Evolutionary conservation across 1,139 yeast species (phyloP), one percentile per base, ranked within the genome.

Genomic region (Zygosaccharomyces sapae): DNA sequence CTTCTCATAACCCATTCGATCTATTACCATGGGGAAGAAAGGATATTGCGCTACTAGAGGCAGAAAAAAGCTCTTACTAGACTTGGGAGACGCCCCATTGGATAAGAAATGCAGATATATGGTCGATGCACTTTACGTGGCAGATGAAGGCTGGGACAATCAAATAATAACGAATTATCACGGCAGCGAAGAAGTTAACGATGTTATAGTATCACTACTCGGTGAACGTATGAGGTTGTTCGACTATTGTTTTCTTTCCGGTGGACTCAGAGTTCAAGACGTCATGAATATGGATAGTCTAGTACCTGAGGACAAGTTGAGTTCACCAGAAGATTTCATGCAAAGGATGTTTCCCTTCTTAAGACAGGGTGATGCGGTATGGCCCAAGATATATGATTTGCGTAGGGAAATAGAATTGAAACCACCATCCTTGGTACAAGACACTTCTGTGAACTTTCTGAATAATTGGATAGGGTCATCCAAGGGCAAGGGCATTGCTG

Each of bases 401-500:
- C 49, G 42, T 25, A 46, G 50, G 9, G 50, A 48, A 18, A 22
- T 19, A 30, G 39, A 36, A 18, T 19, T 39, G 9, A 44, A 50
- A 13, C 24, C 12, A 8, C 54, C 52, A 24, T 25, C 24, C 6
- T 20, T 50, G 22, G 38, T 45, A 7, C 30, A 36, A 4, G 46
- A 48, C 25, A 50, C 46, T 33, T 52, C 55, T 29, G 41, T 40
- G 4, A 52, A 60, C 34, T 58, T 63, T 43, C 59, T 57, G 57
- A 66, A 68, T 49, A 58, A 64, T 25, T 70, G 76, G 60, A 62
- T 65, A 41, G 65, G 64, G 31, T 39, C 57, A 2, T 51, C 63
- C 3, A 63, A 61, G 29, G 79, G 76, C 1, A 72, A 66, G 53
- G 81, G 81, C 6, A 70, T 80, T 19, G 82, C 77, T 0, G 57